These are phyloP conservation scores for Leucocoprinus leucothites DNA, from an alignment of 768 basidiomycete species.

Conservation along the genomic window DNA sequence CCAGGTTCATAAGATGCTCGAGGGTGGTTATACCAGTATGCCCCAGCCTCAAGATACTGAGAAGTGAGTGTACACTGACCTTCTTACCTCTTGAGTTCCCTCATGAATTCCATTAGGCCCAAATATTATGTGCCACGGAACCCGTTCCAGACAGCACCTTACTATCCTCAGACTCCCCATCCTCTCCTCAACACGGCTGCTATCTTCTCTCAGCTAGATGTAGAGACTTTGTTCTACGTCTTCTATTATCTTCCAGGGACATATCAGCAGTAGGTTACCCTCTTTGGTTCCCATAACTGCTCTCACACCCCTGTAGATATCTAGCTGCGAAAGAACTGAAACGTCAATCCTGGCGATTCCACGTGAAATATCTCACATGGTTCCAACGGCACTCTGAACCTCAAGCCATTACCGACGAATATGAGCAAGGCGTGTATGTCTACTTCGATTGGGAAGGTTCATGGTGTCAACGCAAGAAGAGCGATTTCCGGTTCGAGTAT, in stretches of 20 bases:
- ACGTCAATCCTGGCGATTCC: slow-evolving; percentile 98
- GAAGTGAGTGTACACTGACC: slow-evolving; percentile 53
- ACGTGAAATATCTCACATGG: slow-evolving; percentile 99
- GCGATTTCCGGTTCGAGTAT: slow-evolving; percentile 96
- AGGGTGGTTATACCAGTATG: slow-evolving; percentile 83
- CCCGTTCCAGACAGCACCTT: slow-evolving; percentile 85
- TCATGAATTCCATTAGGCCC: slow-evolving; percentile 53
- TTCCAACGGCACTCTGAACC: slow-evolving; percentile 99
- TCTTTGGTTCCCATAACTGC: neutral
- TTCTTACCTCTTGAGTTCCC: neutral
- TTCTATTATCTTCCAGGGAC: slow-evolving; percentile 98
- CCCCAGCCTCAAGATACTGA: slow-evolving; percentile 95
- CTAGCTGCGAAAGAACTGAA: slow-evolving; percentile 97
- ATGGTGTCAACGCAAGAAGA: slow-evolving; percentile 98
- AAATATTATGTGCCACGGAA: slow-evolving; percentile 96
- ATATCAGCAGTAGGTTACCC: slow-evolving; percentile 83
- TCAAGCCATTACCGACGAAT: slow-evolving; percentile 98
- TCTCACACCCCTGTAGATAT: slow-evolving; percentile 48
- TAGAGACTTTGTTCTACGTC: slow-evolving; percentile 97
- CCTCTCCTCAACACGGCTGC: slow-evolving; percentile 77
- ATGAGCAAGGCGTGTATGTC: slow-evolving; percentile 98
- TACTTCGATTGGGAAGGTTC: slow-evolving; percentile 99
- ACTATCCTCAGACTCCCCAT: slow-evolving; percentile 90
- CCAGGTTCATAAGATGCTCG: slow-evolving; percentile 89
- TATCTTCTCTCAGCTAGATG: slow-evolving; percentile 88